Evolutionary conservation across 2,329 filamentous ascomycete species (phyloP).

Genomic region (Xylaria digitata): DNA sequence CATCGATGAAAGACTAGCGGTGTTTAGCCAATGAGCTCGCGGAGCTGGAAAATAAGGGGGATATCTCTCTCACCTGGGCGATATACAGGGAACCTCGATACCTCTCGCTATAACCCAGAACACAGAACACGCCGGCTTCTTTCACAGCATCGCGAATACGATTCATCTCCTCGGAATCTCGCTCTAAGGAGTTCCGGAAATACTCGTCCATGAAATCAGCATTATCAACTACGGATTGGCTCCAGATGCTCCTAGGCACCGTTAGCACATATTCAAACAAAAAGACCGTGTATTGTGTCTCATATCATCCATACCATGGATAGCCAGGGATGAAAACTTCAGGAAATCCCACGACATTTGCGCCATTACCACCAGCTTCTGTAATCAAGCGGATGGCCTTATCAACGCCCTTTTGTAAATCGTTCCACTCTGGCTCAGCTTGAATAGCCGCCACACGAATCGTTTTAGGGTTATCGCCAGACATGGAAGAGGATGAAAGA

Average conservation of each 20-base stretch:
- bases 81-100: slow-evolving; percentile 26
- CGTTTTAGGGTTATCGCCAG: slow-evolving; percentile 30
- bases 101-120: slow-evolving; percentile 24
- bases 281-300: slow-evolving; percentile 36
- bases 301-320: slow-evolving; percentile 49
- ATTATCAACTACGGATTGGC: slow-evolving; percentile 17
- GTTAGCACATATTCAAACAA: slow-evolving; percentile 42
- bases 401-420: slow-evolving; percentile 58
- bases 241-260: slow-evolving; percentile 20
- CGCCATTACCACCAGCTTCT: slow-evolving; percentile 60
- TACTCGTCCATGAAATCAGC: slow-evolving; percentile 17
- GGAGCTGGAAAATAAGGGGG: too few species aligned
- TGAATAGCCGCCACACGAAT: slow-evolving; percentile 60
- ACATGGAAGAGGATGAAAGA: slow-evolving; percentile 10
- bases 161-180: slow-evolving; percentile 20
- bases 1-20: slow-evolving; percentile 21
- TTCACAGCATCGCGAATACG: slow-evolving; percentile 19
- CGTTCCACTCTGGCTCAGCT: slow-evolving; percentile 65
- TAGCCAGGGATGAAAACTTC: slow-evolving; percentile 60
- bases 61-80: slow-evolving; percentile 11
- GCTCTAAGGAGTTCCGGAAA: slow-evolving; percentile 23
- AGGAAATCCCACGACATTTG: slow-evolving; percentile 61
- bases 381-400: slow-evolving; percentile 62
- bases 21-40: neutral
- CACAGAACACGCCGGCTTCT: slow-evolving; percentile 23